Base-by-base conservation (phyloP, 192 early-diverging fungal genomes). In the Backusella liffmaniae region DNA sequence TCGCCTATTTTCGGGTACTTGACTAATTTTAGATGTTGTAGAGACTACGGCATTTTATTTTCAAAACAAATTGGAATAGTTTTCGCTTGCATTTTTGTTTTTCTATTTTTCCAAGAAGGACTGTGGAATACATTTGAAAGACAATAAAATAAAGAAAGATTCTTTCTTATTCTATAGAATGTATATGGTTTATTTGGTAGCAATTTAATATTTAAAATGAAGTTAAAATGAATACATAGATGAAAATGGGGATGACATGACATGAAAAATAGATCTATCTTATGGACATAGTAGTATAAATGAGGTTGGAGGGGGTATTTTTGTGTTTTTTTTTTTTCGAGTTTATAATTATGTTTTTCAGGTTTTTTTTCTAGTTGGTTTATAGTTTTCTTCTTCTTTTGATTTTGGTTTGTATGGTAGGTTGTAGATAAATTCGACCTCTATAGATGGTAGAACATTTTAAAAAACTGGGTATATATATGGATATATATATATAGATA, bases 381-480 rank as follows among this genome's bases (percentile, higher is more conserved):
- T 59, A 59, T 59, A 12, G 13, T 29, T 23, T 62, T 62, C 23
- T 62, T 62, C 23, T 49, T 49, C 46, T 49, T 49, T 49, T n/a
- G 5, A 46, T 46, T 46, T 16, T 46, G 16, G 1, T 49, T 49
- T 49, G 46, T 49, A 49, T 49, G 46, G 18, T n/a, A 49, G n/a
- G 46, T 49, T 62, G 56, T 26, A 62, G 56, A 62, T 62, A 62
- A 62, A 29, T 62, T 62, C 56, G 56, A 62, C 56, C 56, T 62
- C 21, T 62, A 62, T 62, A 62, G 56, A 9, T 62, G 56, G 23
- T 62, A 29, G 56, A 62, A 62, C 23, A 26, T 29, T 62, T 62
- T 3, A 29, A 62, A 62, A 29, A 29, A 6, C 9, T 62, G 56
- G 26, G 29, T 62, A 10, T 59, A 62, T 26, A 23, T 3, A 23